Evolutionary conservation across 1,139 yeast species (phyloP).

Genomic region (Blastobotrys proliferans): DNA sequence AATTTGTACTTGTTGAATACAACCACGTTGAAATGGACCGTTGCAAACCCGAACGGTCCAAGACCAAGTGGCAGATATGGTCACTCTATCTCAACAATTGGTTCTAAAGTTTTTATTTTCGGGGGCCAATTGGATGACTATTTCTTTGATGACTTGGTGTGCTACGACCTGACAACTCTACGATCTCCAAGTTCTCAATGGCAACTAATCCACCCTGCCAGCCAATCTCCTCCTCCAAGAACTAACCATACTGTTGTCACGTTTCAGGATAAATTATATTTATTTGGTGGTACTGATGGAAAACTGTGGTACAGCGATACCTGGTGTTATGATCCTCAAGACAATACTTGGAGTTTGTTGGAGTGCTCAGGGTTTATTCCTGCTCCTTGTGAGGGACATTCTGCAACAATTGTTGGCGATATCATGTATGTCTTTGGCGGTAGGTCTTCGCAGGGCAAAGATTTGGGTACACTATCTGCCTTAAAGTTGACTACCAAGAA

Average conservation of each 20-base stretch:
- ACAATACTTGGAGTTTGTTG: slow-evolving; percentile 57
- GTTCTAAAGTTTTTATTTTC: slow-evolving; percentile 75
- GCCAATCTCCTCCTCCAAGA: slow-evolving; percentile 65
- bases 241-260: slow-evolving; percentile 90
- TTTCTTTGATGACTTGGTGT: slow-evolving; percentile 79
- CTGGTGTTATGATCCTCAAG: slow-evolving; percentile 73
- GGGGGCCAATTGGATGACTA: slow-evolving; percentile 95
- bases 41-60: slow-evolving; percentile 75
- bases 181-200: slow-evolving; percentile 80
- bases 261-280: slow-evolving; percentile 70
- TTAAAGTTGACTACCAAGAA: slow-evolving; percentile 67
- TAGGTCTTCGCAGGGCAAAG: slow-evolving; percentile 69
- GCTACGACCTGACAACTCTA: slow-evolving; percentile 85
- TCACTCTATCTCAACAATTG: slow-evolving; percentile 67
- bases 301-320: slow-evolving; percentile 70
- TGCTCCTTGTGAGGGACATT: slow-evolving; percentile 87
- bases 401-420: slow-evolving; percentile 76
- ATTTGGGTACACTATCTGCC: slow-evolving; percentile 66
- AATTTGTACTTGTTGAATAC: slow-evolving; percentile 87
- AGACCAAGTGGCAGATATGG: slow-evolving; percentile 95
- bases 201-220: slow-evolving; percentile 62
- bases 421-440: slow-evolving; percentile 89
- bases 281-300: slow-evolving; percentile 94
- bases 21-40: slow-evolving; percentile 85
- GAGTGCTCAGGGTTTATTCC: slow-evolving; percentile 61